Evolutionary conservation across 768 basidiomycete species (phyloP).

Genomic region (Cubamyces lactineus): DNA sequence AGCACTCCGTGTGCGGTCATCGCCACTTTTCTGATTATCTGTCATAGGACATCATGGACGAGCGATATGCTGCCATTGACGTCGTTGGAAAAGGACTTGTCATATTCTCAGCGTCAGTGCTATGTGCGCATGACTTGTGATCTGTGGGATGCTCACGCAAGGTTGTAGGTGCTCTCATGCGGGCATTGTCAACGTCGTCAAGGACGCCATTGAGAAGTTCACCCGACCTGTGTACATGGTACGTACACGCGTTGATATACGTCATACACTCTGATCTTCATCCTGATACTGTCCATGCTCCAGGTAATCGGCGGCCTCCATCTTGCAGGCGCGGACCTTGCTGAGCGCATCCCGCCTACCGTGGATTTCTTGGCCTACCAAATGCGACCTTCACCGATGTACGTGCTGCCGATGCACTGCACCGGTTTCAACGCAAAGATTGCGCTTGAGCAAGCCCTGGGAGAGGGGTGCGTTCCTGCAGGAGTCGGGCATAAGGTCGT

Average conservation of each 20-base stretch:
- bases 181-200: slow-evolving; percentile 83
- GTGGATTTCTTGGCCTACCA: slow-evolving; percentile 68
- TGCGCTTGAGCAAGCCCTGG: slow-evolving; percentile 68
- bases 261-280: not conserved
- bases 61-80: slow-evolving; percentile 77
- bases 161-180: slow-evolving; percentile 67
- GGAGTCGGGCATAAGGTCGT: slow-evolving; percentile 73
- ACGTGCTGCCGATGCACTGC: slow-evolving; percentile 85
- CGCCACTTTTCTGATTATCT: not conserved
- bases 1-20: not conserved
- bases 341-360: slow-evolving; percentile 65
- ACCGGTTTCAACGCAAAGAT: slow-evolving; percentile 79
- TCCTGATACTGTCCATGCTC: no score
- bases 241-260: not conserved
- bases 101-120: slow-evolving; percentile 79
- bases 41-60: slow-evolving; percentile 75
- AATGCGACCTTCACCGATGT: slow-evolving; percentile 65
- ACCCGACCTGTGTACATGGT: slow-evolving; percentile 79
- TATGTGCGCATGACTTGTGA: not conserved
- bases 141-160: not conserved
- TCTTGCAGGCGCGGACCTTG: slow-evolving; percentile 72
- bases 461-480: slow-evolving; percentile 76
- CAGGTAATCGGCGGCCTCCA: slow-evolving; percentile 84
- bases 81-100: slow-evolving; percentile 82
- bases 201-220: slow-evolving; percentile 65